Percentiles rank a stretch among this genome's conserved stretches.
Evolutionary conservation across 192 early-diverging fungal genomes (phyloP).

Genomic region (Coemansia guatemalensis): DNA sequence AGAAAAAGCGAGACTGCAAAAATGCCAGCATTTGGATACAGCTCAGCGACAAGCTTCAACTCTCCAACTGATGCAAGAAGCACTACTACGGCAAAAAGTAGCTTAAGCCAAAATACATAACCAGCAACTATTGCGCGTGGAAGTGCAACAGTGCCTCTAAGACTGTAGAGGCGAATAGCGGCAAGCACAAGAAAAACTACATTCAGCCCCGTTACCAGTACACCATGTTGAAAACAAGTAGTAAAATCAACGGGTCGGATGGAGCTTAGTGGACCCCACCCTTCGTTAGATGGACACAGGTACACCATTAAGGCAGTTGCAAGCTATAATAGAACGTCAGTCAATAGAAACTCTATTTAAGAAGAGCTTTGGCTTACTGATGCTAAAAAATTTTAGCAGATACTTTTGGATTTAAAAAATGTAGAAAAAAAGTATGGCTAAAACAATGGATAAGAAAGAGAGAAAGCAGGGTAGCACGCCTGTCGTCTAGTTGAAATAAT

Average conservation of each 20-base stretch:
- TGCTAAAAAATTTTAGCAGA: too few relatives aligned
- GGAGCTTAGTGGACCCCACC: slow-evolving; percentile 43
- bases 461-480: too few relatives aligned
- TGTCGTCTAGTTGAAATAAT: background rate
- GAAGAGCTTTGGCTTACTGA: background rate
- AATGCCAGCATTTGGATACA: background rate
- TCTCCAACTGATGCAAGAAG: slow-evolving; percentile 25
- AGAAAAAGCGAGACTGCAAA: slow-evolving; percentile 16
- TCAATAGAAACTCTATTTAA: background rate
- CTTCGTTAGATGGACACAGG: slow-evolving; percentile 40
- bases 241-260: slow-evolving; percentile 38
- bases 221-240: slow-evolving; percentile 42
- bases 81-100: slow-evolving; percentile 1
- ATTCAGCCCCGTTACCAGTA: slow-evolving; percentile 12
- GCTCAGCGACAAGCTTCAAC: slow-evolving; percentile 4
- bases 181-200: slow-evolving; percentile 15
- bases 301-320: background rate
- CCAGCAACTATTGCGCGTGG: slow-evolving; percentile 2
- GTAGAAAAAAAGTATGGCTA: too few relatives aligned
- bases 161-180: slow-evolving; percentile 1
- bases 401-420: too few relatives aligned
- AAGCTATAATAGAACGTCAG: background rate
- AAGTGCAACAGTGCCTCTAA: background rate
- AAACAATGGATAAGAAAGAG: too few relatives aligned
- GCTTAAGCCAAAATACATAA: slow-evolving; percentile 14